Evolutionary conservation across 768 basidiomycete species (phyloP).

Genomic region (Erythrobasidium yunnanense): DNA sequence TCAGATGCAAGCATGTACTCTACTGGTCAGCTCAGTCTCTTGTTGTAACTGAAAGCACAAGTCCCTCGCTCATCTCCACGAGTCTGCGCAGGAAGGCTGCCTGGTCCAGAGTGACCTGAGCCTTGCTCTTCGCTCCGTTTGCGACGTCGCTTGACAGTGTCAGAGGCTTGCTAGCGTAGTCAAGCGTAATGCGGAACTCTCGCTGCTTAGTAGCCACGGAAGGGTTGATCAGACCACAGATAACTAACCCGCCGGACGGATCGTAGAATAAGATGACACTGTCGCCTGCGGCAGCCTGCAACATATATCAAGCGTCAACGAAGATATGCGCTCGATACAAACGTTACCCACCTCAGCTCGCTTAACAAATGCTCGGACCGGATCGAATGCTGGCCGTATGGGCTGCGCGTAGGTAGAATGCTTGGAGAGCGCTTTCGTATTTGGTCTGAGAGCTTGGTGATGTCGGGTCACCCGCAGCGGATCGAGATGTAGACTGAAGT

Average conservation of each 20-base stretch:
- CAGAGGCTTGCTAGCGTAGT: neutral
- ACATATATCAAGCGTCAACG: neutral
- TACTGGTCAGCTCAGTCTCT: neutral
- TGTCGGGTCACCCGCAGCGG: slow-evolving; percentile 58
- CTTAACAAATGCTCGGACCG: slow-evolving; percentile 54
- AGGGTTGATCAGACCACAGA: slow-evolving; percentile 82
- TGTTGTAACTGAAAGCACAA: neutral
- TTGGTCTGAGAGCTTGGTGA: slow-evolving; percentile 55
- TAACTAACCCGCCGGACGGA: slow-evolving; percentile 60
- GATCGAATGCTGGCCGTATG: slow-evolving; percentile 64
- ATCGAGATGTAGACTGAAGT: slow-evolving; percentile 68
- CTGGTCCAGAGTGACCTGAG: neutral
- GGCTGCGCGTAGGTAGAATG: slow-evolving; percentile 12
- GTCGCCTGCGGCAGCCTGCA: slow-evolving; percentile 61
- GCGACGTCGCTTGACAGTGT: neutral
- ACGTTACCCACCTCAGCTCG: slow-evolving; percentile 58
- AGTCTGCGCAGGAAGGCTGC: neutral
- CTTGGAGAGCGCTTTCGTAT: slow-evolving; percentile 46
- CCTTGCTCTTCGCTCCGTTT: neutral
- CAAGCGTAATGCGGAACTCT: slow-evolving; percentile 11
- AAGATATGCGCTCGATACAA: neutral
- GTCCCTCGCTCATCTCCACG: slow-evolving; percentile 5
- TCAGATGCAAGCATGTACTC: no score
- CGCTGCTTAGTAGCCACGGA: slow-evolving; percentile 1
- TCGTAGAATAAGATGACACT: slow-evolving; percentile 78